These are phyloP conservation scores for Vigna reflexopilosa DNA, from an alignment of 306 rosid genomes.

Conservation along the genomic window DNA sequence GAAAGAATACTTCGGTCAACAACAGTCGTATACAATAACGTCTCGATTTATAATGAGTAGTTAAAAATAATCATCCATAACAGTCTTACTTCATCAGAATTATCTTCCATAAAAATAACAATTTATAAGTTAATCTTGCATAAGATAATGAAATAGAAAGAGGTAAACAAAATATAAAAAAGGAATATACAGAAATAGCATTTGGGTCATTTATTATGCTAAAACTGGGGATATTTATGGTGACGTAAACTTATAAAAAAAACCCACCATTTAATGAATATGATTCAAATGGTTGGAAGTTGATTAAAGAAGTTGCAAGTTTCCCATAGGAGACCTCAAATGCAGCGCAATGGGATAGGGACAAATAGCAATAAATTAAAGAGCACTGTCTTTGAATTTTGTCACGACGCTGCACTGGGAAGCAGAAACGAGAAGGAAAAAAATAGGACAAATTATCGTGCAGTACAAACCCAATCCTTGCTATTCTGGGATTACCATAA, in stretches of 20 bases:
- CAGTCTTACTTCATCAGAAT: too few relatives aligned
- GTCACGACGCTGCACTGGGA: conserved; percentile 49
- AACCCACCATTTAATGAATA: background rate
- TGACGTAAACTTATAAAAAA: background rate
- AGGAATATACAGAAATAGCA: too few relatives aligned
- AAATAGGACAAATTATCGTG: conserved; percentile 36
- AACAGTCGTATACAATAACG: too few relatives aligned
- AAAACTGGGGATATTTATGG: background rate
- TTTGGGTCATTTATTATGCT: background rate
- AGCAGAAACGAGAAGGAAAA: conserved; percentile 28
- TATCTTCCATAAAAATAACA: too few relatives aligned
- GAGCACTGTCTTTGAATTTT: conserved; percentile 51
- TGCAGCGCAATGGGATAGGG: conserved; percentile 47
- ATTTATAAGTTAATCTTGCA: too few relatives aligned
- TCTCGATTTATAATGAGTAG: too few relatives aligned
- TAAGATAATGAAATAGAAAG: too few relatives aligned
- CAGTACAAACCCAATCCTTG: conserved; percentile 36
- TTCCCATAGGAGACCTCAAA: conserved; percentile 39
- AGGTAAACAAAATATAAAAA: too few relatives aligned
- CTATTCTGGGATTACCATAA: conserved; percentile 42
- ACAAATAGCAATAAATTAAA: conserved; percentile 50
- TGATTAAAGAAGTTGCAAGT: conserved; percentile 29
- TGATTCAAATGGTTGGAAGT: conserved; percentile 12
- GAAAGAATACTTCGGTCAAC: too few relatives aligned
- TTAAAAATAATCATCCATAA: too few relatives aligned